Percentiles rank a stretch among this genome's conserved stretches.
Evolutionary conservation across 108 stramenopile species (phyloP).

Genomic region (Nitzschia sp.): DNA sequence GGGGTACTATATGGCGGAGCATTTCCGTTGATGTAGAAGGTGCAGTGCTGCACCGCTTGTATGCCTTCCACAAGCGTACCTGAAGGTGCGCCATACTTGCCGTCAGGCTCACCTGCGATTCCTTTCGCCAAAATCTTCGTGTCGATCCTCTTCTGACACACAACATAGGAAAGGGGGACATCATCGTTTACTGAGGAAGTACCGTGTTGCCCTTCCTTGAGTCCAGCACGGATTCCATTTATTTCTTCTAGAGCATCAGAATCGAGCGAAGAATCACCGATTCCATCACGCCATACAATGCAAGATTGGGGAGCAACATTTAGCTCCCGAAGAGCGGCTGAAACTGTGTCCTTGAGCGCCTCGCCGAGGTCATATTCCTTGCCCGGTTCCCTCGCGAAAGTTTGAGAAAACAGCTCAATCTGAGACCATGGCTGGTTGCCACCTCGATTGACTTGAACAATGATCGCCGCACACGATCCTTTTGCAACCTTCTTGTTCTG

Average conservation of each 20-base stretch:
- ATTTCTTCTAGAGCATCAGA: constrained; percentile 54
- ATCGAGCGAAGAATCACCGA: constrained; percentile 55
- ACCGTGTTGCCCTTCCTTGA: constrained; percentile 19
- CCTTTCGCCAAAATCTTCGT: constrained; percentile 54
- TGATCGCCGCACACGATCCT: constrained; percentile 67
- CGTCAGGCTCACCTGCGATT: constrained; percentile 34
- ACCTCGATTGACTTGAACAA: constrained; percentile 52
- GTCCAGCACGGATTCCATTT: constrained; percentile 41
- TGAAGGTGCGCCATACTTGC: constrained; percentile 46
- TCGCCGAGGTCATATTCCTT: constrained; percentile 56
- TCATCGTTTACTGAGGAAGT: constrained; percentile 13
- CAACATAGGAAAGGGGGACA: constrained; percentile 59
- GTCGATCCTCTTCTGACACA: constrained; percentile 66
- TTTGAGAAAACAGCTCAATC: constrained; percentile 54
- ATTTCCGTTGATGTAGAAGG: constrained; percentile 68
- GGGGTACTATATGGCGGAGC: constrained; percentile 59
- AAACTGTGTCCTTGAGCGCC: constrained; percentile 42
- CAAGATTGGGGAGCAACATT: constrained; percentile 53
- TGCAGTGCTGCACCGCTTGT: constrained; percentile 48
- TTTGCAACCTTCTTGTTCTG: constrained; percentile 46
- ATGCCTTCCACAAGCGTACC: constrained; percentile 58
- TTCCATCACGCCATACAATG: constrained; percentile 71
- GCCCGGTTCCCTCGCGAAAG: constrained; percentile 46
- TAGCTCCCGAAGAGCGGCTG: constrained; percentile 46
- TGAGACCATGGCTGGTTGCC: constrained; percentile 1